Evolutionary conservation across 2,329 filamentous ascomycete genomes (phyloP), one percentile per base, ranked within the genome.

Genomic region (Fusarium drepaniforme): DNA sequence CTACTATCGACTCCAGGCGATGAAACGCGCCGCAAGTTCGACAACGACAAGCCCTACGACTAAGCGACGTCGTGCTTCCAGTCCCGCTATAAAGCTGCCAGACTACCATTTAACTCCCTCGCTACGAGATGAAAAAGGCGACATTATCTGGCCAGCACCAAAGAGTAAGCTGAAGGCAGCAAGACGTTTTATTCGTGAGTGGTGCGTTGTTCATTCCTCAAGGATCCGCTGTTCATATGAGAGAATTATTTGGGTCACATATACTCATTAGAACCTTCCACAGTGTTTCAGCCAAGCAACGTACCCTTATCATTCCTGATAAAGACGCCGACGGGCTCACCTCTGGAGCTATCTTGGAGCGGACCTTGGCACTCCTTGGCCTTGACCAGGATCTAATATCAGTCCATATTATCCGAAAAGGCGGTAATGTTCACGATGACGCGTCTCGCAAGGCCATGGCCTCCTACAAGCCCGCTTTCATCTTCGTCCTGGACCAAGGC

Each of bases 251-350:
- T 23, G 18, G 18, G 51, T 7, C 28, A 33, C 28, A 33, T 56
- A 35, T 44, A 13, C 56, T 59, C 8, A 70, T 72, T 67, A 79
- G 61, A 58, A 25, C n/a, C 38, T 23, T 33, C 37, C 11, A 15
- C 8, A 74, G 72, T 38, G 68, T 64, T 5, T 35, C 58, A 23
- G 62, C 65, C 2, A 53, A 62, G 6, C 25, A 89, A 66, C 84
- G 82, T 40, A 89, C 88, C 1, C 81, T 93, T 21, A 90, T 94
- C 16, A 86, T 93, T 0, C 92, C 92, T 0, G 92, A 93, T 78
- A 93, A 93, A 77, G 91, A 93, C 75, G 91, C 91, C 4, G 92
- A 93, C 80, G 92, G 92, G 0, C 83, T 94, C 4, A 88, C 88
- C 3, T 90, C 91, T 3, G 92, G 92, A 1, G 88, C 88, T 1